These are phyloP conservation scores for Suhomyces terraborum DNA, from an alignment of 1,139 yeast species.

Conservation along the genomic window DNA sequence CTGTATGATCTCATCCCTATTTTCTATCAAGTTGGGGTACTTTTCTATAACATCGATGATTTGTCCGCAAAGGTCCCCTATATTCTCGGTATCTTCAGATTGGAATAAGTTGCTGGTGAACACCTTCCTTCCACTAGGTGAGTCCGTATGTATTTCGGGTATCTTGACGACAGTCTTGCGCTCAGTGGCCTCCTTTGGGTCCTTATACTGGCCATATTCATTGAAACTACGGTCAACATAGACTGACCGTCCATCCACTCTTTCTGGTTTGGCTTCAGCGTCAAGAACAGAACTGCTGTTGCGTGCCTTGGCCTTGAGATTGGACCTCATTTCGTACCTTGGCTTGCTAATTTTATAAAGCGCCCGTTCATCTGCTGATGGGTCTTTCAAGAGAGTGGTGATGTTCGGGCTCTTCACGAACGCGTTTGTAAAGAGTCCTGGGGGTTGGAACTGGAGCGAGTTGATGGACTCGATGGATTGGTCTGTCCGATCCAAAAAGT, in stretches of 20 bases:
- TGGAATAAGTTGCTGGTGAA: conserved; percentile 2
- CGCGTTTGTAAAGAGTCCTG: conserved; percentile 70
- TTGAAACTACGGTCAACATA: conserved; percentile 28
- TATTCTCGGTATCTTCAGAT: conserved; percentile 13
- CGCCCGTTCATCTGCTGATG: conserved; percentile 54
- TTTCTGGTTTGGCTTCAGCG: conserved; percentile 28
- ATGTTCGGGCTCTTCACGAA: conserved; percentile 56
- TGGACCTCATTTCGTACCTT: conserved; percentile 3
- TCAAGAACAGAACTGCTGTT: conserved; percentile 10
- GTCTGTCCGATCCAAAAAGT: conserved; percentile 19
- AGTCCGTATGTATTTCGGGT: conserved; percentile 13
- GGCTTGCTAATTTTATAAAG: conserved; percentile 42
- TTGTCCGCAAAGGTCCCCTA: conserved; percentile 25
- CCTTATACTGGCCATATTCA: conserved; percentile 20
- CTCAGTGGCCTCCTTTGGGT: conserved; percentile 16
- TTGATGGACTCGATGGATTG: conserved; percentile 27
- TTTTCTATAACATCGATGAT: conserved; percentile 26
- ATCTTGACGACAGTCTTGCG: conserved; percentile 16
- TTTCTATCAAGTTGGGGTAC: conserved; percentile 34
- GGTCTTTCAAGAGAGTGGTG: conserved; percentile 61
- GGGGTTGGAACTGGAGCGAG: conserved; percentile 46
- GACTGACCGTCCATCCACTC: conserved; percentile 42
- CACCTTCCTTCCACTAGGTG: conserved; percentile 8
- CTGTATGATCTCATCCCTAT: conserved; percentile 25
- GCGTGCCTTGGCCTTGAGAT: conserved; percentile 3